Evolutionary conservation across 2,329 filamentous ascomycete genomes (phyloP).

Genomic region (Colletotrichum liaoningense): DNA sequence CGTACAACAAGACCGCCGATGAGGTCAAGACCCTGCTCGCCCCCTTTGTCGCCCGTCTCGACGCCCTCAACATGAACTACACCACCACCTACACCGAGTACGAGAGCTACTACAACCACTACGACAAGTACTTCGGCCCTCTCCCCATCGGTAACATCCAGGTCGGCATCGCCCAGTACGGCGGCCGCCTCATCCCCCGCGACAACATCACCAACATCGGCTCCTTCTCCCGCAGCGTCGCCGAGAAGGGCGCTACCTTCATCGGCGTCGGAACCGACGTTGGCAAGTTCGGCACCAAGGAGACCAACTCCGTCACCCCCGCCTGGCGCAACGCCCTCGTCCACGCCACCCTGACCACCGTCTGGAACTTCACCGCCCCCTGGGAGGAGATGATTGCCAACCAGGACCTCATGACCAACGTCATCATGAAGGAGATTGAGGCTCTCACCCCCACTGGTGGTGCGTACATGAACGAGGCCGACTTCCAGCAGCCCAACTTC

Average conservation of each 20-base stretch:
- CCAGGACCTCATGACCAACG: constrained; percentile 41
- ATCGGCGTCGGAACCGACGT: constrained; percentile 44
- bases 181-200: constrained; percentile 39
- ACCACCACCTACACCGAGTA: constrained; percentile 39
- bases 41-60: constrained; percentile 55
- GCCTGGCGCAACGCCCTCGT: constrained; percentile 54
- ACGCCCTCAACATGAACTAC: constrained; percentile 46
- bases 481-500: constrained; percentile 59
- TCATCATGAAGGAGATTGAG: constrained; percentile 35
- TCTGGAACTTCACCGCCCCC: constrained; percentile 42
- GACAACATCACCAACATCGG: constrained; percentile 36
- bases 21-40: constrained; percentile 56
- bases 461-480: constrained; percentile 63
- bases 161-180: constrained; percentile 53
- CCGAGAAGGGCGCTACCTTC: constrained; percentile 39
- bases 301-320: constrained; percentile 51
- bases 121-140: constrained; percentile 51
- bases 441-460: constrained; percentile 51
- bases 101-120: constrained; percentile 53
- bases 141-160: constrained; percentile 55
- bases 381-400: constrained; percentile 44
- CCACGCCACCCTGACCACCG: constrained; percentile 42
- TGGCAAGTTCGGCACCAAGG: constrained; percentile 39
- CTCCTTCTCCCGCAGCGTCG: constrained; percentile 33
- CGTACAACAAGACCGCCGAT: constrained; percentile 55